Evolutionary conservation across 495 filamentous ascomycete species (phyloP).

Genomic region (Lichenothelia convexa): DNA sequence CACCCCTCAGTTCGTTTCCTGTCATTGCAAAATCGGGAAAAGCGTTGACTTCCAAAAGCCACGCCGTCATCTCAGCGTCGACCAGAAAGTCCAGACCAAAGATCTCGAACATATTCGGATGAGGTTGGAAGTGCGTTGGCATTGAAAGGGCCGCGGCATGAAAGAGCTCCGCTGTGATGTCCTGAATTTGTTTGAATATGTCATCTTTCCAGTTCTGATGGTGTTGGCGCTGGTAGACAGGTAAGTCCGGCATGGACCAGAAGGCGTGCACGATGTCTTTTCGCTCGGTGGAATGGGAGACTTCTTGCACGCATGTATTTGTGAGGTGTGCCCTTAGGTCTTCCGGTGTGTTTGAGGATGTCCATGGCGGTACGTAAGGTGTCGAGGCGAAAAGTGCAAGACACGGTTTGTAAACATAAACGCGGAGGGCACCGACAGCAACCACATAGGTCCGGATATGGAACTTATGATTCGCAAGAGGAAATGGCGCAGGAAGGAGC

Average conservation of each 20-base stretch:
- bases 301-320: conserved; percentile 82
- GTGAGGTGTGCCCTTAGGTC: conserved; percentile 61
- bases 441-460: conserved; percentile 87
- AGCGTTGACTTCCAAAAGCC: conserved; percentile 83
- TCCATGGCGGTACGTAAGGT: conserved; percentile 35
- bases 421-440: conserved; percentile 51
- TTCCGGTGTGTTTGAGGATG: background rate
- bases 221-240: background rate
- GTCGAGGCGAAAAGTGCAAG: conserved; percentile 75
- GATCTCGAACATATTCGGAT: conserved; percentile 77
- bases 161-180: conserved; percentile 55
- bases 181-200: conserved; percentile 56
- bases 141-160: conserved; percentile 66
- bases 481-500: conserved; percentile 27
- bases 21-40: conserved; percentile 93
- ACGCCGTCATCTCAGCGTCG: conserved; percentile 41
- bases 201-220: conserved; percentile 32
- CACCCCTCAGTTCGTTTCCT: conserved; percentile 46
- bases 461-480: conserved; percentile 62
- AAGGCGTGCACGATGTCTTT: conserved; percentile 49
- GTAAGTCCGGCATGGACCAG: conserved; percentile 41
- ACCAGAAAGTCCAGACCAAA: conserved; percentile 86
- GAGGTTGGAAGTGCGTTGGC: conserved; percentile 74
- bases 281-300: conserved; percentile 26
- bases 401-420: conserved; percentile 81